phyloP scores from a whole-genome alignment of 2,329 filamentous ascomycete species.

The Pseudopyrenochaeta lycopersici region DNA sequence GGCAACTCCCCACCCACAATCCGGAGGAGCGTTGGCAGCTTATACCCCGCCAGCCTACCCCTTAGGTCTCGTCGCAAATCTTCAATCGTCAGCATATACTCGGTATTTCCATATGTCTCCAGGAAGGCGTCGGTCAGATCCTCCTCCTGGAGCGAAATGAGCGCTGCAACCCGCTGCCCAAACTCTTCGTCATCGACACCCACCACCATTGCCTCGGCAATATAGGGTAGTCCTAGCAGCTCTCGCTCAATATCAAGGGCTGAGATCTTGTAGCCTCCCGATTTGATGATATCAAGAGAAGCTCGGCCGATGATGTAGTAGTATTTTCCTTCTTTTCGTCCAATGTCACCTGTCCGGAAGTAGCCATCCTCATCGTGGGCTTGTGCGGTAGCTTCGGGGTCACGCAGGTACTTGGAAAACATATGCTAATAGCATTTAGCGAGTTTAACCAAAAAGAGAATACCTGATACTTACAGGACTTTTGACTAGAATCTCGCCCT shows the following conservation, averaged over 20 bases:
- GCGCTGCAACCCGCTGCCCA: slow-evolving; percentile 64
- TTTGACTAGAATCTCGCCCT: slow-evolving; percentile 58
- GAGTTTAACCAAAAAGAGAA: neutral
- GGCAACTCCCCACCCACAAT: slow-evolving; percentile 57
- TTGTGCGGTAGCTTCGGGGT: slow-evolving; percentile 55
- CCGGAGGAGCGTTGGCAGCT: slow-evolving; percentile 58
- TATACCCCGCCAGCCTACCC: slow-evolving; percentile 57
- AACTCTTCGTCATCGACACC: slow-evolving; percentile 64
- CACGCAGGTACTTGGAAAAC: slow-evolving; percentile 52
- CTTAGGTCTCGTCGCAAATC: slow-evolving; percentile 56
- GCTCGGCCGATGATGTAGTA: slow-evolving; percentile 64
- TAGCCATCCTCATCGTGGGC: slow-evolving; percentile 59
- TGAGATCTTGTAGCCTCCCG: slow-evolving; percentile 65
- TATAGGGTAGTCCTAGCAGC: slow-evolving; percentile 58
- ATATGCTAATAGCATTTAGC: slow-evolving; percentile 38
- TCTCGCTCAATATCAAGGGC: slow-evolving; percentile 65
- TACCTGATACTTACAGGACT: slow-evolving; percentile 34
- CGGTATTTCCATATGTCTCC: slow-evolving; percentile 20
- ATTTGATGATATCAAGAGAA: slow-evolving; percentile 64
- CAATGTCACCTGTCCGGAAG: slow-evolving; percentile 59
- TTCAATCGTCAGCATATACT: slow-evolving; percentile 48
- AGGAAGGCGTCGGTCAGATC: slow-evolving; percentile 32
- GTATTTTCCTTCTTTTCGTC: slow-evolving; percentile 52
- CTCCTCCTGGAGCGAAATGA: slow-evolving; percentile 54
- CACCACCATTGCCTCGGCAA: slow-evolving; percentile 63